Percentiles rank a stretch among this genome's conserved stretches.
Evolutionary conservation across 2,329 filamentous ascomycete genomes (phyloP).

Genomic region (Diaporthe longicolla): DNA sequence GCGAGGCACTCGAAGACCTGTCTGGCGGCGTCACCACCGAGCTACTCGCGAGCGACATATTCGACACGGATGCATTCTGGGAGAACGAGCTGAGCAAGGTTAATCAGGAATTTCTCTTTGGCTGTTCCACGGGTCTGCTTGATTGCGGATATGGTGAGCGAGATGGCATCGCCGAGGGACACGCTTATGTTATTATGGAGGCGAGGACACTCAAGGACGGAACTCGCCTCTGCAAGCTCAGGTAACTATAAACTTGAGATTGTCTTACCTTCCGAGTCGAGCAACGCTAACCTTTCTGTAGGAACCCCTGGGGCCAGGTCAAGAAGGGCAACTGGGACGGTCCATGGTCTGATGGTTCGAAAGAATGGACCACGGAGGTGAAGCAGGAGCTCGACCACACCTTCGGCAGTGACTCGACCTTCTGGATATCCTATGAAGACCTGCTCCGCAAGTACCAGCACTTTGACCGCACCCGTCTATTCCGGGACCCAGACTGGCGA

Average conservation of each 20-base stretch:
- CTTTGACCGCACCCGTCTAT: constrained; percentile 71
- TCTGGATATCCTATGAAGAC: constrained; percentile 73
- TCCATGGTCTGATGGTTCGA: constrained; percentile 84
- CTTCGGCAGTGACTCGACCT: constrained; percentile 82
- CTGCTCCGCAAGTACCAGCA: constrained; percentile 71
- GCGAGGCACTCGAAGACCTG: constrained; percentile 72
- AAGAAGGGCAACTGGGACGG: constrained; percentile 86
- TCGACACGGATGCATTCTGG: constrained; percentile 86
- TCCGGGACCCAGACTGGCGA: constrained; percentile 68
- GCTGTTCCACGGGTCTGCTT: constrained; percentile 66
- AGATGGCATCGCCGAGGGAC: constrained; percentile 70
- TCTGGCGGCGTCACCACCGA: constrained; percentile 77
- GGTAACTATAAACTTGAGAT: constrained; percentile 45
- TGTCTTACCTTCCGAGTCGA: fast-evolving
- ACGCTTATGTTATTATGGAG: constrained; percentile 74
- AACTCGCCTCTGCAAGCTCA: constrained; percentile 74
- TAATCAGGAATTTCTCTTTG: constrained; percentile 83
- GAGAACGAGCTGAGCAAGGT: constrained; percentile 81
- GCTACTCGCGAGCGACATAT: constrained; percentile 75
- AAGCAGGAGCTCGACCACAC: constrained; percentile 79
- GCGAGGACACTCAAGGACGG: constrained; percentile 69
- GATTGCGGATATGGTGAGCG: constrained; percentile 62
- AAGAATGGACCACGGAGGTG: constrained; percentile 87
- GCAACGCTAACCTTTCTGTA: constrained; percentile 45
- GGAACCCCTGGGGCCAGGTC: constrained; percentile 84